Evolutionary conservation across 352 stramenopile species (phyloP).

Genomic region (Phytopythium ostracodes): DNA sequence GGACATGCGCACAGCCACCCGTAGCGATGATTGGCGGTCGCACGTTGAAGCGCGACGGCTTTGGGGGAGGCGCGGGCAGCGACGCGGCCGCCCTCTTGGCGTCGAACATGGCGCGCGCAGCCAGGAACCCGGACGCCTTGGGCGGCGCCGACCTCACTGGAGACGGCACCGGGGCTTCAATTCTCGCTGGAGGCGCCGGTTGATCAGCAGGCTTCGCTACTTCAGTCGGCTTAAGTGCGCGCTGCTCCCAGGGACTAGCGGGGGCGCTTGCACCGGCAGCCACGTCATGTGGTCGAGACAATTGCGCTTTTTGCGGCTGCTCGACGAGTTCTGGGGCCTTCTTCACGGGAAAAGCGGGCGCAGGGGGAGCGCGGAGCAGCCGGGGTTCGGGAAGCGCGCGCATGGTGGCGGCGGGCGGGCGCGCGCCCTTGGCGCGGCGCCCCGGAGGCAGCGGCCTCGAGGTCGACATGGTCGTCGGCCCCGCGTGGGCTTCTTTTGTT

Average conservation of each 20-base stretch:
- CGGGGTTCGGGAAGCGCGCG: slow-evolving; percentile 20
- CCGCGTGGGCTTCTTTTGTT: neutral
- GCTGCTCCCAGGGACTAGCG: neutral
- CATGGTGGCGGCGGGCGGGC: slow-evolving; percentile 13
- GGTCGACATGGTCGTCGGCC: slow-evolving; percentile 21
- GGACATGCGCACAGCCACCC: neutral
- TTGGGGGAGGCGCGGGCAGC: slow-evolving; percentile 3
- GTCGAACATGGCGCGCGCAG: slow-evolving; percentile 25
- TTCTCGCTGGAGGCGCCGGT: neutral
- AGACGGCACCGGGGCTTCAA: neutral
- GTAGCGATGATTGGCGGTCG: neutral
- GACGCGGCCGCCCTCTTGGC: slow-evolving; percentile 11
- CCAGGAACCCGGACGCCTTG: slow-evolving; percentile 17
- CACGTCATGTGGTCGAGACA: neutral
- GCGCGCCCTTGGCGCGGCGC: slow-evolving; percentile 13
- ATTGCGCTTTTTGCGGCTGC: neutral
- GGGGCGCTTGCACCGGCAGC: neutral
- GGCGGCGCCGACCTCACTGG: neutral
- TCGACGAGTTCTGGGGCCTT: neutral
- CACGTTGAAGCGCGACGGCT: neutral
- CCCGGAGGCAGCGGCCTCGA: slow-evolving; percentile 30
- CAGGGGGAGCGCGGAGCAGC: slow-evolving; percentile 13
- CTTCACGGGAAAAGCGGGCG: neutral
- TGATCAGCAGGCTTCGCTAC: neutral
- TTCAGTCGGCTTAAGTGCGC: neutral